phyloP scores from a whole-genome alignment of 164 flowering plant species.

The Paratinospora sagittata region DNA sequence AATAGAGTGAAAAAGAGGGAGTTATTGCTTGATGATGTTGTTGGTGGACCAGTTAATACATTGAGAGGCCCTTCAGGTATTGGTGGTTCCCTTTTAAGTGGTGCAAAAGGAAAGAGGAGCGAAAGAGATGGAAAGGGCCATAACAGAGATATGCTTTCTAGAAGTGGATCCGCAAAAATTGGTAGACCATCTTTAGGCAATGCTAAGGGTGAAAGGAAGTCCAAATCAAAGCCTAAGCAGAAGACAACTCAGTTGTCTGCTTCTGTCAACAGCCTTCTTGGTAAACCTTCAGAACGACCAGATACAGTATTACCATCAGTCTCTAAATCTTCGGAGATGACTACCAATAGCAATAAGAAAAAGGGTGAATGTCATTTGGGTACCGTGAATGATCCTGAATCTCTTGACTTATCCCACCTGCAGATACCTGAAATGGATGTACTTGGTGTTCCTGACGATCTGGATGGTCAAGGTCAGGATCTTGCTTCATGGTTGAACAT shows the following conservation, averaged over 20 bases:
- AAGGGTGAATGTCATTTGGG: slow-evolving; percentile 37
- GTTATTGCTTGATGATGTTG: slow-evolving; percentile 69
- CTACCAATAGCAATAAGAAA: slow-evolving; percentile 29
- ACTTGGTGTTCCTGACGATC: slow-evolving; percentile 47
- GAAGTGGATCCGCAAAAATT: slow-evolving; percentile 52
- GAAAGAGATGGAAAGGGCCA: slow-evolving; percentile 83
- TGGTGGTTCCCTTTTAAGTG: slow-evolving; percentile 52
- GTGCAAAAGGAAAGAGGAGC: slow-evolving; percentile 86
- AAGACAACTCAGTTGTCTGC: slow-evolving; percentile 70
- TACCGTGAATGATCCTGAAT: slow-evolving; percentile 43
- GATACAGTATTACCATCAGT: slow-evolving; percentile 33
- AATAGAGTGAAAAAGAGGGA: slow-evolving; percentile 70
- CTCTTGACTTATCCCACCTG: slow-evolving; percentile 61
- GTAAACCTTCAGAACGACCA: slow-evolving; percentile 49
- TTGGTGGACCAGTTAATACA: slow-evolving; percentile 38
- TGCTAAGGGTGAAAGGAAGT: slow-evolving; percentile 74
- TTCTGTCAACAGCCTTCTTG: slow-evolving; percentile 62
- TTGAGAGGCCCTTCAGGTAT: slow-evolving; percentile 34
- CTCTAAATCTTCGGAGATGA: slow-evolving; percentile 31
- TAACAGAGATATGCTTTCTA: slow-evolving; percentile 43
- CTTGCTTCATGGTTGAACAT: slow-evolving; percentile 60
- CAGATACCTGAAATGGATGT: slow-evolving; percentile 63
- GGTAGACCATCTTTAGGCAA: slow-evolving; percentile 56
- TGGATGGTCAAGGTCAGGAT: slow-evolving; percentile 55
- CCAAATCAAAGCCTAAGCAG: slow-evolving; percentile 79